phyloP scores from a whole-genome alignment of 805 yeast genomes.

The baker's yeast (Saccharomyces cerevisiae) region DNA sequence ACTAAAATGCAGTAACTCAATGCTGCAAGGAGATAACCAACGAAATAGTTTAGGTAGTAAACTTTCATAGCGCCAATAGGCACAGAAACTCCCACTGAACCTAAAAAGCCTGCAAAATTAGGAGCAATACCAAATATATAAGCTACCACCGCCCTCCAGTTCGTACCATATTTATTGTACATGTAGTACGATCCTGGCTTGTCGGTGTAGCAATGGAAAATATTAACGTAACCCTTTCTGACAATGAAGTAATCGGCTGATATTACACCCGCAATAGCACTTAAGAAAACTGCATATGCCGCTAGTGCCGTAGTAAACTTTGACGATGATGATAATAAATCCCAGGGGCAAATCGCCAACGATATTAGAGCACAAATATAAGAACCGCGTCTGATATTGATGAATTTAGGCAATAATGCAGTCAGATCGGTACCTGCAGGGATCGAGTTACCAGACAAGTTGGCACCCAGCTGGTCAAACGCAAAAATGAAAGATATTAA shows the following conservation, averaged over 20 bases:
- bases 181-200: slow-evolving; percentile 42
- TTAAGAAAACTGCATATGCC: slow-evolving; percentile 75
- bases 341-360: slow-evolving; percentile 75
- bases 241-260: slow-evolving; percentile 62
- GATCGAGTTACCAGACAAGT: slow-evolving; percentile 62
- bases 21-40: slow-evolving; percentile 60
- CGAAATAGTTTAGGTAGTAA: slow-evolving; percentile 65
- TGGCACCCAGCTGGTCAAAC: slow-evolving; percentile 70
- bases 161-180: slow-evolving; percentile 55
- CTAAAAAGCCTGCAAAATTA: slow-evolving; percentile 80
- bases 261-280: slow-evolving; percentile 75
- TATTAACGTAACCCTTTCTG: slow-evolving; percentile 59
- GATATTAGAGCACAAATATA: slow-evolving; percentile 68
- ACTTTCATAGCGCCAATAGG: slow-evolving; percentile 72
- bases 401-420: slow-evolving; percentile 52
- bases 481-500: slow-evolving; percentile 63
- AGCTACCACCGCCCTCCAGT: slow-evolving; percentile 80
- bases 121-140: slow-evolving; percentile 75
- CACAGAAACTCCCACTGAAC: slow-evolving; percentile 70
- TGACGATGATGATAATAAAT: slow-evolving; percentile 58
- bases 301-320: slow-evolving; percentile 72
- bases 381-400: slow-evolving; percentile 74
- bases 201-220: slow-evolving; percentile 57
- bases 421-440: slow-evolving; percentile 70
- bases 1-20: slow-evolving; percentile 47